Evolutionary conservation across 176 grass and related monocot species (phyloP).

Genomic region (Echinochloa phyllopogon): DNA sequence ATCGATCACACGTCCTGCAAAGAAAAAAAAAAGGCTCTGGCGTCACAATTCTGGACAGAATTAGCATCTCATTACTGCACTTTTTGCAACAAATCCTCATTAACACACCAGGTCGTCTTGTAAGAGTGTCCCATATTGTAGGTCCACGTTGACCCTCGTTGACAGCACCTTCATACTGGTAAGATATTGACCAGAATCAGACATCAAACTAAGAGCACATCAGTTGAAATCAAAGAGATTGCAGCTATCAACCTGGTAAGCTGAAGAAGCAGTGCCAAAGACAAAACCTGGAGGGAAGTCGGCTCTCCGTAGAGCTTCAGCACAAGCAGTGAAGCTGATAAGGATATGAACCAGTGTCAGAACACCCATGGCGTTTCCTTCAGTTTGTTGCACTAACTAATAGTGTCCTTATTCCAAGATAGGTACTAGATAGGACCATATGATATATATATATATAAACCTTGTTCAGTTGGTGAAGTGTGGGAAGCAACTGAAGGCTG

Average conservation of each 20-base stretch:
- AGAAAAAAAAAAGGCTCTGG: conserved; percentile 16
- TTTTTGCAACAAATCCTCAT: conserved; percentile 19
- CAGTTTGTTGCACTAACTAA: conserved; percentile 31
- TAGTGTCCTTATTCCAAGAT: conserved; percentile 28
- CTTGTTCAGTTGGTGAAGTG: conserved; percentile 49
- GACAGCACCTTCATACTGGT: conserved; percentile 90
- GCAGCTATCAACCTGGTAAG: conserved; percentile 70
- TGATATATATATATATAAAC: conserved; percentile 51
- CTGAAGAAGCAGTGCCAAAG: conserved; percentile 95
- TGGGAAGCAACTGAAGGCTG: conserved; percentile 49
- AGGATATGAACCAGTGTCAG: conserved; percentile 52
- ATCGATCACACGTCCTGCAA: conserved; percentile 83
- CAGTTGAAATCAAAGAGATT: conserved; percentile 19
- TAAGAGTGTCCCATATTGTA: conserved; percentile 94
- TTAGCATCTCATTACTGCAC: not conserved
- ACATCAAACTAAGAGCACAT: not conserved
- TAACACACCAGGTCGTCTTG: conserved; percentile 66
- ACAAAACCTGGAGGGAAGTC: conserved; percentile 88
- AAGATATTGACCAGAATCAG: conserved; percentile 37
- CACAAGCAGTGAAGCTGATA: conserved; percentile 51
- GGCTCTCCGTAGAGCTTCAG: conserved; percentile 68
- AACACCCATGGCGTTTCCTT: conserved; percentile 52
- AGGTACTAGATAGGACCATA: conserved; percentile 37
- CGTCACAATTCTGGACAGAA: conserved; percentile 22
- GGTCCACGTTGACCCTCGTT: conserved; percentile 76